phyloP scores from a whole-genome alignment of 2,329 filamentous ascomycete genomes.

The Chaetoscypha palmicola region DNA sequence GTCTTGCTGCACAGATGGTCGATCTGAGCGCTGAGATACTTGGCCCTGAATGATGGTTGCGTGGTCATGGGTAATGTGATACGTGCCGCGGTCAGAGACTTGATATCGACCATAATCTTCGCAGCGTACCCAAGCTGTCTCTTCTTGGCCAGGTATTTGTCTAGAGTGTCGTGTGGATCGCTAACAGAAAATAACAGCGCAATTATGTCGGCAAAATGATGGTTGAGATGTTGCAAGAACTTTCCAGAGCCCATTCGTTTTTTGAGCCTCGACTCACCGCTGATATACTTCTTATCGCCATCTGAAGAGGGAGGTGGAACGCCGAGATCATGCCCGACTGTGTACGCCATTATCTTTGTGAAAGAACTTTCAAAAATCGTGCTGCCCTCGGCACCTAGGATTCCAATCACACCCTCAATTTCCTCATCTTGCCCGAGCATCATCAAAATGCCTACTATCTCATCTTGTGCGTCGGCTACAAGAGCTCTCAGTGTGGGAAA shows the following conservation, averaged over 20 bases:
- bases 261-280: constrained; percentile 60
- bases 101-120: constrained; percentile 62
- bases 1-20: constrained; percentile 70
- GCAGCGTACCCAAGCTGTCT: constrained; percentile 53
- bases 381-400: constrained; percentile 46
- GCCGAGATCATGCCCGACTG: constrained; percentile 67
- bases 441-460: constrained; percentile 71
- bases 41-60: constrained; percentile 79
- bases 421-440: constrained; percentile 70
- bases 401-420: constrained; percentile 50
- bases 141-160: constrained; percentile 57
- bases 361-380: constrained; percentile 64
- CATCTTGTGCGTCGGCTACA: constrained; percentile 62
- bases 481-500: constrained; percentile 65
- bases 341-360: constrained; percentile 73
- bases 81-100: constrained; percentile 57
- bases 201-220: constrained; percentile 70
- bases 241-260: constrained; percentile 59
- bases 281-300: constrained; percentile 38
- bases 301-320: constrained; percentile 33
- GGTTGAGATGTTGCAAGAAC: constrained; percentile 56
- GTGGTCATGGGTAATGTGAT: constrained; percentile 66
- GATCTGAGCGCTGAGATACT: constrained; percentile 68
- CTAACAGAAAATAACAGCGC: constrained; percentile 69
- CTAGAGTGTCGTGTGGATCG: constrained; percentile 68